Percentiles rank a stretch among this genome's conserved stretches.
phyloP scores from a whole-genome alignment of 257 asterid genomes.

The Galeopsis tetrahit region DNA sequence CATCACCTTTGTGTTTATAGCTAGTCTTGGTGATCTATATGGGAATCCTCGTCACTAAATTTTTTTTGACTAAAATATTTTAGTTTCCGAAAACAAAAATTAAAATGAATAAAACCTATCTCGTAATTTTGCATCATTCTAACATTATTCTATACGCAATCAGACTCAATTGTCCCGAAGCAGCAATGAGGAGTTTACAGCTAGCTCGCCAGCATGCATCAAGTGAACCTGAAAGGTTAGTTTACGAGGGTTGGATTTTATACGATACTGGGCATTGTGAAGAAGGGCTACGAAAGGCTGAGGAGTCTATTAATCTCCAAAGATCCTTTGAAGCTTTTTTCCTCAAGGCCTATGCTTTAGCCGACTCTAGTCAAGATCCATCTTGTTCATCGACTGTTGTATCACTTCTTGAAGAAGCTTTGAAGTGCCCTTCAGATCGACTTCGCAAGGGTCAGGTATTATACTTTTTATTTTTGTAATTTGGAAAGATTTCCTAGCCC shows the following conservation, averaged over 20 bases:
- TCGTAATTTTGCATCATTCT: constrained; percentile 21
- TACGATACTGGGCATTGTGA: constrained; percentile 96
- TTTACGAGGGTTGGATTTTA: constrained; percentile 98
- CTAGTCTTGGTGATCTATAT: neutral
- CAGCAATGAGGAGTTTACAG: constrained; percentile 97
- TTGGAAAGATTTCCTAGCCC: neutral
- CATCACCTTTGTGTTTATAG: neutral
- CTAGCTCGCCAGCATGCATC: constrained; percentile 92
- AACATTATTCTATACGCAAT: constrained; percentile 30
- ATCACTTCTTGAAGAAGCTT: constrained; percentile 93
- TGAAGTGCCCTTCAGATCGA: constrained; percentile 96
- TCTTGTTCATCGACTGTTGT: constrained; percentile 90
- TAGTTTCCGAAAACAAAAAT: neutral
- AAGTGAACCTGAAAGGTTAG: constrained; percentile 84
- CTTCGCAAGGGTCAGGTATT: constrained; percentile 99
- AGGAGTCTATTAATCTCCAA: constrained; percentile 85
- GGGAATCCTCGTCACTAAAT: neutral
- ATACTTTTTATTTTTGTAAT: constrained; percentile 2
- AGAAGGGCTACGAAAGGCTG: constrained; percentile 93
- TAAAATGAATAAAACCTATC: neutral
- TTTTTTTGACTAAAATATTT: no score
- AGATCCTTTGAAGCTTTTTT: constrained; percentile 99
- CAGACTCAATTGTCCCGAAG: constrained; percentile 96
- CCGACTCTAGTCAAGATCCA: constrained; percentile 91
- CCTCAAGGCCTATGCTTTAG: constrained; percentile 98